Conservation (phyloP, 139 green algal genomes). For the Penium margaritaceum region DNA sequence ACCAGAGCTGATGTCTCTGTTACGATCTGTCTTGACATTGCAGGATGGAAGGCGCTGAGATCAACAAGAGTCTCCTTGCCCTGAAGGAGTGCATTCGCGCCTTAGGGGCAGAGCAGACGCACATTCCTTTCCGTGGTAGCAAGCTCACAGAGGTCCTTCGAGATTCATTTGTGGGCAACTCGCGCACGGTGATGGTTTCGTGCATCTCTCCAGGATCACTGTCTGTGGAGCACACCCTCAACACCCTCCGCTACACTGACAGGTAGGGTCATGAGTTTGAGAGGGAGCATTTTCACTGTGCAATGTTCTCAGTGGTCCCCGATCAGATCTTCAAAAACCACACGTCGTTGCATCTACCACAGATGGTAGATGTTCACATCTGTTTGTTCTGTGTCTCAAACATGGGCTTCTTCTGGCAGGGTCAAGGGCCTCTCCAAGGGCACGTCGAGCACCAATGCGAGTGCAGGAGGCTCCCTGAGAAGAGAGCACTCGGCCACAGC, state of each 20-base stretch:
- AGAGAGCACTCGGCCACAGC: too few species aligned
- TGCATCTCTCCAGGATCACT: slow-evolving; percentile 79
- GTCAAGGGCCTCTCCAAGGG: slow-evolving; percentile 28
- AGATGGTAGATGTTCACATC: too few species aligned
- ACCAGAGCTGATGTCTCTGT: too few species aligned
- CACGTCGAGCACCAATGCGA: too few species aligned
- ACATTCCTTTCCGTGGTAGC: slow-evolving; percentile 87
- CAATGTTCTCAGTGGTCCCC: not conserved
- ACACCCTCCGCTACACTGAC: slow-evolving; percentile 95
- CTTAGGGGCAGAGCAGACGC: slow-evolving; percentile 73
- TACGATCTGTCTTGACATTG: too few species aligned
- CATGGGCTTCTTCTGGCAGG: not conserved
- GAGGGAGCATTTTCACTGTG: not conserved
- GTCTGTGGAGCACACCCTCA: slow-evolving; percentile 93
- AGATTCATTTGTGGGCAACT: slow-evolving; percentile 67
- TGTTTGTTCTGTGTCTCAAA: too few species aligned
- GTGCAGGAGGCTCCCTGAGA: too few species aligned
- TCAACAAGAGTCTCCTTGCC: slow-evolving; percentile 94
- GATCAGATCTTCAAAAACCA: not conserved
- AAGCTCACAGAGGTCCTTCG: slow-evolving; percentile 84
- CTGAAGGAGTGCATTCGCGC: slow-evolving; percentile 89
- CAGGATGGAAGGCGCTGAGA: slow-evolving; percentile 87
- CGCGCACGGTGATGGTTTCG: slow-evolving; percentile 95
- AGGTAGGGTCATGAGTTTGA: too few species aligned
- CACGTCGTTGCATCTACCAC: too few species aligned